phyloP scores from a whole-genome alignment of 306 rosid species.

The Psophocarpus tetragonolobus region DNA sequence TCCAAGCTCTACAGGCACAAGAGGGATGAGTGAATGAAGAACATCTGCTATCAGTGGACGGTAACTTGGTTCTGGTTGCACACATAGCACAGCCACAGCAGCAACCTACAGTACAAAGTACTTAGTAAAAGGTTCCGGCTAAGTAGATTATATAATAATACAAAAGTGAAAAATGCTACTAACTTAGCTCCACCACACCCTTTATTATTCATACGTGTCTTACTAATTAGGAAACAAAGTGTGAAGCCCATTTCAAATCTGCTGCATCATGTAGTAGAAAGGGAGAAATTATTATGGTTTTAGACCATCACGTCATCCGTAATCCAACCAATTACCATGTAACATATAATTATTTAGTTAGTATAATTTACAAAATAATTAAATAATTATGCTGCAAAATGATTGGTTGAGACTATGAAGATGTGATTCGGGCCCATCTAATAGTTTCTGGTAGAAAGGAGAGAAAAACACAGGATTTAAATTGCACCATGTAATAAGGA shows the following conservation, averaged over 20 bases:
- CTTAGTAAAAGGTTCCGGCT: constrained; percentile 1
- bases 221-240: not conserved
- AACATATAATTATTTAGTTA: no score
- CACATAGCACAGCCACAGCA: constrained; percentile 93
- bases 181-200: not conserved
- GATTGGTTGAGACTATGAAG: no score
- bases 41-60: constrained; percentile 95
- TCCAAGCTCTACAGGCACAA: constrained; percentile 84
- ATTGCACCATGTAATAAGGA: not conserved
- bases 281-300: no score
- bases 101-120: constrained; percentile 66
- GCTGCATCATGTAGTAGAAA: not conserved
- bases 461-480: not conserved
- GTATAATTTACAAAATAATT: no score
- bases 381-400: no score
- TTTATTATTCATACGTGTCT: not conserved
- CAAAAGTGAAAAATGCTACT: not conserved
- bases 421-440: no score
- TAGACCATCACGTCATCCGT: no score
- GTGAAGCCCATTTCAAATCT: not conserved
- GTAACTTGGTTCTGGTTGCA: constrained; percentile 95
- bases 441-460: no score
- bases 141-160: constrained; percentile 6
- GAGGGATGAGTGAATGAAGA: constrained; percentile 92
- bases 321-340: no score